Evolutionary conservation across 441 rosid genomes (phyloP).

Genomic region (Croton setiger): DNA sequence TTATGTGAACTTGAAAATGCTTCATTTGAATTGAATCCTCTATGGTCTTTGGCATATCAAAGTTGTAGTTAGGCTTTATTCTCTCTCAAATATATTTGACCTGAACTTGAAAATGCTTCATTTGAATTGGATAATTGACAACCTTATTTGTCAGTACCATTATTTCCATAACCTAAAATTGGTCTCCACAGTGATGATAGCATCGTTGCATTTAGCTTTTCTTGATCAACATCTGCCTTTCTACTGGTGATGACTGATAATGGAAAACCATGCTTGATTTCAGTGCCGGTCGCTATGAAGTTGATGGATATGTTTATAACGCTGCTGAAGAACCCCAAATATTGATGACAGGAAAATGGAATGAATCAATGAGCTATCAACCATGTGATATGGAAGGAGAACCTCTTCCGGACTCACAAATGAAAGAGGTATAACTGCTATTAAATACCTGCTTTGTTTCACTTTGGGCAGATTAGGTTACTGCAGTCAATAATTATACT

Average conservation of each 20-base stretch:
- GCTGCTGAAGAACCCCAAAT: constrained; percentile 92
- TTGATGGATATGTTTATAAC: constrained; percentile 93
- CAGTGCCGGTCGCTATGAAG: constrained; percentile 98
- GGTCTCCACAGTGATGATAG: neutral
- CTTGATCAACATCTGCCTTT: neutral
- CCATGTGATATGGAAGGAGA: constrained; percentile 96
- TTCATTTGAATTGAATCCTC: neutral
- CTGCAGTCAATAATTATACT: neutral
- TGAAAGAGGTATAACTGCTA: constrained; percentile 53
- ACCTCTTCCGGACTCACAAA: constrained; percentile 82
- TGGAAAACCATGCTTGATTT: constrained; percentile 6
- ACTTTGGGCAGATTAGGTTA: neutral
- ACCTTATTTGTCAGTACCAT: too few relatives aligned
- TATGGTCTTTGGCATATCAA: too few relatives aligned
- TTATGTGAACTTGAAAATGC: neutral
- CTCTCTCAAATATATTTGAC: too few relatives aligned
- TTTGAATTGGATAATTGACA: too few relatives aligned
- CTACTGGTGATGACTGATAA: neutral
- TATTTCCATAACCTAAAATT: neutral
- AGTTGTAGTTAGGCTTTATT: too few relatives aligned
- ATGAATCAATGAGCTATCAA: constrained; percentile 83
- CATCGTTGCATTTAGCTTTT: neutral
- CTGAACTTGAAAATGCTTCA: too few relatives aligned
- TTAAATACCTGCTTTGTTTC: neutral
- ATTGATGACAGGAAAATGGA: constrained; percentile 98